A percentile compares a stretch with the other conserved stretches of the same genome.
phyloP scores from a whole-genome alignment of 371 early-diverging fungal genomes.

The Coemansia sp. region DNA sequence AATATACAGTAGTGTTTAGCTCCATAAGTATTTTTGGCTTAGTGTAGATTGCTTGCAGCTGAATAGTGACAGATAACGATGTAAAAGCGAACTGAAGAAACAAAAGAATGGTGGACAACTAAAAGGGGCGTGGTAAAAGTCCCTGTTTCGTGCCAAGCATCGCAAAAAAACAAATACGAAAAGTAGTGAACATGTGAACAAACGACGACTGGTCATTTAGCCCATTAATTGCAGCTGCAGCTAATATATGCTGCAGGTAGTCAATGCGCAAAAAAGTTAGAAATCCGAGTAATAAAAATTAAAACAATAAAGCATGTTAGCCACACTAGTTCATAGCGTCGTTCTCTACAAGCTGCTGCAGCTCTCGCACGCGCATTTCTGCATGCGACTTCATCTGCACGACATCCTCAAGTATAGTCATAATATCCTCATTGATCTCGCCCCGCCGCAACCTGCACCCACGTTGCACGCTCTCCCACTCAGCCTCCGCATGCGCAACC shows the following conservation, averaged over 20 bases:
- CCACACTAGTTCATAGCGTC: conserved; percentile 4
- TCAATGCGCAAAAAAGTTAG: not conserved
- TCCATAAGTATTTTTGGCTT: not conserved
- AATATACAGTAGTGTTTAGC: not conserved
- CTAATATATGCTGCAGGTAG: not conserved
- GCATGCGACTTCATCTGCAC: conserved; percentile 43
- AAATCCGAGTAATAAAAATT: conserved; percentile 1
- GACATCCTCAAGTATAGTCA: conserved; percentile 34
- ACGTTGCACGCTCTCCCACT: conserved; percentile 51
- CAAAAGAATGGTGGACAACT: not conserved
- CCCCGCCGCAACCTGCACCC: conserved; percentile 45
- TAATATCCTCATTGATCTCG: conserved; percentile 44
- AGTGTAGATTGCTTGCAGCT: too few relatives aligned
- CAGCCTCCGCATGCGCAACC: conserved; percentile 42
- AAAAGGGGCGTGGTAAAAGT: too few relatives aligned
- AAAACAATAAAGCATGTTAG: not conserved
- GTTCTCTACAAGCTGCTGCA: conserved; percentile 32
- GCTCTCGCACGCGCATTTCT: conserved; percentile 35
- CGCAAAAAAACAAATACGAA: too few relatives aligned
- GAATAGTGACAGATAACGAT: not conserved
- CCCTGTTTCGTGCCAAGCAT: too few relatives aligned
- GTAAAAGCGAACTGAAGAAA: not conserved
- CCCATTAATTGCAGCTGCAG: not conserved
- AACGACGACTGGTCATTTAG: not conserved
- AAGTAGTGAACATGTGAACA: not conserved